phyloP scores from a whole-genome alignment of 2,329 filamentous ascomycete genomes.

The Purpureocillium takamizusanense region DNA sequence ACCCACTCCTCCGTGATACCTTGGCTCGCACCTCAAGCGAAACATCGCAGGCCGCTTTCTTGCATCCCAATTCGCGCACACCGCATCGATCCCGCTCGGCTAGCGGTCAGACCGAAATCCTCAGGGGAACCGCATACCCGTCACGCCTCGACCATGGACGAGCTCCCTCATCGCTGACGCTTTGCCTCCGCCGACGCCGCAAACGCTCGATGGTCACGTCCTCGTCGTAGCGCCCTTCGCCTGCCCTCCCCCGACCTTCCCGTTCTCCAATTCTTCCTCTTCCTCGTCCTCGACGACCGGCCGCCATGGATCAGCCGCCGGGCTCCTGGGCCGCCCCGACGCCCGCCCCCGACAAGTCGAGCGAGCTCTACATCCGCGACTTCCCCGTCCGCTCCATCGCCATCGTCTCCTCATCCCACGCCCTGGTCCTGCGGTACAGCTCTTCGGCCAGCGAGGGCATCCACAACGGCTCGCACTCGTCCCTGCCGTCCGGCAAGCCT shows the following conservation, averaged over 20 bases:
- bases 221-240: not conserved
- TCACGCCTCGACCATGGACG: too few species aligned
- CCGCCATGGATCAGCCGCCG: slow-evolving; percentile 37
- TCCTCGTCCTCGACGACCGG: not conserved
- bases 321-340: slow-evolving; percentile 36
- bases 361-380: slow-evolving; percentile 78
- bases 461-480: slow-evolving; percentile 49
- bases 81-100: too few species aligned
- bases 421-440: slow-evolving; percentile 76
- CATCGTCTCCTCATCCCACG: slow-evolving; percentile 69
- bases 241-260: not conserved
- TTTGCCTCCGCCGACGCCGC: too few species aligned
- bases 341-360: slow-evolving; percentile 49
- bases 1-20: too few species aligned
- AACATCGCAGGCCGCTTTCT: too few species aligned
- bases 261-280: not conserved
- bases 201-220: too few species aligned
- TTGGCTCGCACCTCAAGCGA: too few species aligned
- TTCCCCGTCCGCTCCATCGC: slow-evolving; percentile 81
- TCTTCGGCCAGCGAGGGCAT: slow-evolving; percentile 51
- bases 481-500: slow-evolving; percentile 36
- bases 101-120: too few species aligned
- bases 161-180: too few species aligned
- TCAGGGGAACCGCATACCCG: too few species aligned
- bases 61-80: too few species aligned